Percentiles rank a stretch among this genome's conserved stretches.
These are phyloP conservation scores for Opeltia flavorubescens DNA, from an alignment of 495 filamentous ascomycete species.

Conservation along the genomic window DNA sequence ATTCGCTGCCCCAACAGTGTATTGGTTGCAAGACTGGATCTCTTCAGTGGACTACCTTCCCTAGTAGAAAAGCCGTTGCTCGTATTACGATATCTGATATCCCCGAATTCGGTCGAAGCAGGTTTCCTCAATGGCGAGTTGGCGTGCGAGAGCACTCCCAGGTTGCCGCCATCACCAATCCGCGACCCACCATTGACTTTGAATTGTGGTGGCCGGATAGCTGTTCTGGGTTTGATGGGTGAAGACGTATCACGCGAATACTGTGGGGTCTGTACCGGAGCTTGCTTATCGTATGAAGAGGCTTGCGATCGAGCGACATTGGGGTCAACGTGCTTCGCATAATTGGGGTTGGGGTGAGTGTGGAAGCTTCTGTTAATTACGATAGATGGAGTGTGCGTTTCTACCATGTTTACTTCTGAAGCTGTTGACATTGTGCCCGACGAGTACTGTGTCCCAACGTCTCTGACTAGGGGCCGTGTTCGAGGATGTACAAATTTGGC, in stretches of 20 bases:
- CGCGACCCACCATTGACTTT: slow-evolving; percentile 24
- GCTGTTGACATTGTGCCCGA: slow-evolving; percentile 18
- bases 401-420: slow-evolving; percentile 38
- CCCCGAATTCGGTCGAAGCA: slow-evolving; percentile 30
- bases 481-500: slow-evolving; percentile 86
- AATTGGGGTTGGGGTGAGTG: slow-evolving; percentile 80
- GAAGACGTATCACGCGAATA: slow-evolving; percentile 37
- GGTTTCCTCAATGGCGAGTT: slow-evolving; percentile 66
- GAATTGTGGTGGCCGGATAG: slow-evolving; percentile 46
- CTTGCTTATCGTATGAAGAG: slow-evolving; percentile 16
- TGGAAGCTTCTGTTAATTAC: slow-evolving; percentile 69
- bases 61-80: slow-evolving; percentile 20
- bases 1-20: slow-evolving; percentile 21
- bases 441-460: slow-evolving; percentile 66
- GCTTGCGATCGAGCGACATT: slow-evolving; percentile 32
- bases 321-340: slow-evolving; percentile 63
- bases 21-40: slow-evolving; percentile 26
- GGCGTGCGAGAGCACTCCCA: slow-evolving; percentile 68
- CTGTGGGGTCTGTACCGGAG: slow-evolving; percentile 30
- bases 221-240: slow-evolving; percentile 31
- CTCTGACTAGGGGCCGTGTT: slow-evolving; percentile 66
- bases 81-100: slow-evolving; percentile 23
- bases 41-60: slow-evolving; percentile 19
- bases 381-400: slow-evolving; percentile 62
- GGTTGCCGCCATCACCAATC: slow-evolving; percentile 57